Evolutionary conservation across 768 basidiomycete species (phyloP).

Genomic region (Lentinus brumalis): DNA sequence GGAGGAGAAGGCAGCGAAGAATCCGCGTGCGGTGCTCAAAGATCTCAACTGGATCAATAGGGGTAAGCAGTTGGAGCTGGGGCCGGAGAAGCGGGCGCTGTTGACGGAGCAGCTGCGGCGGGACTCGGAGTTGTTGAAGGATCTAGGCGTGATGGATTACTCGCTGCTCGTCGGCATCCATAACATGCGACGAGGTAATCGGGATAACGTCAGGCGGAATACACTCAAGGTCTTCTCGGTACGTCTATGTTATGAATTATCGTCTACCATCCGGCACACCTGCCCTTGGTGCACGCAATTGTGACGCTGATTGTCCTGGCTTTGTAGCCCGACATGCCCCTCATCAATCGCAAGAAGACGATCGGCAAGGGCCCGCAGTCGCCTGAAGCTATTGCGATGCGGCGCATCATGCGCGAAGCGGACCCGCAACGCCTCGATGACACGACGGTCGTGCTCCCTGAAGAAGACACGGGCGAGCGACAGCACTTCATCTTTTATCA

Average conservation of each 20-base stretch:
- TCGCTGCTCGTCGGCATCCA: slow-evolving; percentile 94
- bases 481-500: slow-evolving; percentile 91
- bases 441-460: slow-evolving; percentile 55
- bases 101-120: slow-evolving; percentile 88
- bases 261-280: neutral
- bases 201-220: slow-evolving; percentile 87
- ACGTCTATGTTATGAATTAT: slow-evolving; percentile 31
- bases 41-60: slow-evolving; percentile 96
- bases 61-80: slow-evolving; percentile 77
- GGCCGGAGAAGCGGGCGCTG: slow-evolving; percentile 92
- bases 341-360: slow-evolving; percentile 61
- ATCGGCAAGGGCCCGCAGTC: slow-evolving; percentile 55
- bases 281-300: neutral
- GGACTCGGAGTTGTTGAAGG: slow-evolving; percentile 84
- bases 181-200: slow-evolving; percentile 86
- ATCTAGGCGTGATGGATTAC: slow-evolving; percentile 93
- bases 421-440: slow-evolving; percentile 72
- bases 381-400: slow-evolving; percentile 81
- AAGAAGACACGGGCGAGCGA: slow-evolving; percentile 59
- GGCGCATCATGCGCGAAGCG: slow-evolving; percentile 81
- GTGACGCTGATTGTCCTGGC: neutral
- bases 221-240: slow-evolving; percentile 93
- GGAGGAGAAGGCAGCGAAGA: slow-evolving; percentile 75
- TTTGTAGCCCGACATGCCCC: slow-evolving; percentile 68
- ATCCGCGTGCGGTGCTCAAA: slow-evolving; percentile 89